Conservation (phyloP, 768 basidiomycete genomes). For the Vararia minispora region DNA sequence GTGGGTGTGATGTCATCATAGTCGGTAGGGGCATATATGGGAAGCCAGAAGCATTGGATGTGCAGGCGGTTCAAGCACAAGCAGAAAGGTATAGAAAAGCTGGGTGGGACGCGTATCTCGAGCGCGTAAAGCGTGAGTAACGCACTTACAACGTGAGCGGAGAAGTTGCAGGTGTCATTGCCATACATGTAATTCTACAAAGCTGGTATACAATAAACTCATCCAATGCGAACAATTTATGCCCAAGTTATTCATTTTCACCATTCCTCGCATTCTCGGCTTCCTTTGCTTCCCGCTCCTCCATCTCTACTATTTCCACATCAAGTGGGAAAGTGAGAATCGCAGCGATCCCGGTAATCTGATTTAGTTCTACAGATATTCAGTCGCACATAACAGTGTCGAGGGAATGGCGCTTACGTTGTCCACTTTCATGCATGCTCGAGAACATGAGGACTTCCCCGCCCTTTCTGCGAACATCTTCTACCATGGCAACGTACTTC, state of each 20-base stretch:
- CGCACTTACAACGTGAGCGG: neutral
- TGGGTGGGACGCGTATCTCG: slow-evolving; percentile 87
- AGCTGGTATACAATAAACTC: neutral
- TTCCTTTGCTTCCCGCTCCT: slow-evolving; percentile 68
- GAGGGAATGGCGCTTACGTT: slow-evolving; percentile 51
- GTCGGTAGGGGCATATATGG: slow-evolving; percentile 95
- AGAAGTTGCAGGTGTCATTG: neutral
- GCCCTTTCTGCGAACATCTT: slow-evolving; percentile 78
- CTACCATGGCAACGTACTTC: slow-evolving; percentile 79
- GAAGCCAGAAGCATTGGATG: slow-evolving; percentile 31
- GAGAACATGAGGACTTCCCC: slow-evolving; percentile 96
- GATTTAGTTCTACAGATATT: slow-evolving; percentile 69
- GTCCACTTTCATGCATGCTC: slow-evolving; percentile 98
- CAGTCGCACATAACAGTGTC: neutral
- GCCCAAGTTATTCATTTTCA: slow-evolving; percentile 1
- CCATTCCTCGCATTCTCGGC: slow-evolving; percentile 21
- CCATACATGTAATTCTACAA: slow-evolving; percentile 1
- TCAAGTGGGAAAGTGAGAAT: slow-evolving; percentile 94
- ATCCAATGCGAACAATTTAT: neutral
- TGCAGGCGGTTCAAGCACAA: slow-evolving; percentile 45
- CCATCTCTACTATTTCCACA: slow-evolving; percentile 87
- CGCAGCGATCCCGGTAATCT: slow-evolving; percentile 89
- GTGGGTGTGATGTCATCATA: slow-evolving; percentile 92
- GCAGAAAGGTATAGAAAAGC: slow-evolving; percentile 77
- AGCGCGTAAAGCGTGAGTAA: slow-evolving; percentile 14